Percentiles rank a stretch among this genome's conserved stretches.
These are phyloP conservation scores for Fraxinus albicans DNA, from an alignment of 305 asterid genomes.

Conservation along the genomic window DNA sequence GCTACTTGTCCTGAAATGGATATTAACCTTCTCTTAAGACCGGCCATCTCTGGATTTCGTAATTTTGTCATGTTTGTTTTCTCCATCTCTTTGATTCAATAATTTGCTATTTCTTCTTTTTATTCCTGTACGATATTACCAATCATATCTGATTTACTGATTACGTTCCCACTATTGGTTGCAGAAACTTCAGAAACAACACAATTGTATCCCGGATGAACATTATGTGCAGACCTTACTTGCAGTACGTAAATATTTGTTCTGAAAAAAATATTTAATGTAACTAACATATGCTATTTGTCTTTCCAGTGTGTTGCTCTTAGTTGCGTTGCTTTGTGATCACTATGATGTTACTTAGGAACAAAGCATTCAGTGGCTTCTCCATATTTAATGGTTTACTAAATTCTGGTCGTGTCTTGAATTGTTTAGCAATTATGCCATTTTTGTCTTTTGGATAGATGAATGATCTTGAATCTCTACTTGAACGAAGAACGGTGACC, in stretches of 20 bases:
- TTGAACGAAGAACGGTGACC: constrained; percentile 86
- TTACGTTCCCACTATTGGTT: constrained; percentile 20
- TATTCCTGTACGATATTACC: neutral
- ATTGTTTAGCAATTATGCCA: neutral
- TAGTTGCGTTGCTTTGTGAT: neutral
- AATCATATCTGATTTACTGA: constrained; percentile 7
- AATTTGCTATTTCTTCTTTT: neutral
- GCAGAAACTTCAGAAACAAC: constrained; percentile 98
- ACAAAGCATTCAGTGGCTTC: constrained; percentile 1
- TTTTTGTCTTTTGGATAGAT: constrained; percentile 42
- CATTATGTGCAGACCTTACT: constrained; percentile 90
- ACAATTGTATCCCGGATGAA: constrained; percentile 97
- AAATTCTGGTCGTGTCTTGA: constrained; percentile 10
- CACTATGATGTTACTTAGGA: neutral
- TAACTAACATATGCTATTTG: neutral
- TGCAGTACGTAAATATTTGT: constrained; percentile 50
- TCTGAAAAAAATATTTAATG: neutral
- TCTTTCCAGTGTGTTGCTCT: neutral
- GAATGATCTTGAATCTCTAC: constrained; percentile 72
- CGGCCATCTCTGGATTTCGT: neutral
- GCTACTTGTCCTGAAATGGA: neutral
- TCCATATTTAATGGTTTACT: neutral
- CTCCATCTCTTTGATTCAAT: neutral
- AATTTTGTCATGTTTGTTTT: constrained; percentile 10
- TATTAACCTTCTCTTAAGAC: constrained; percentile 13